These are phyloP conservation scores for Melocanna baccifera DNA, from an alignment of 176 grass and related monocot genomes.

Conservation along the genomic window DNA sequence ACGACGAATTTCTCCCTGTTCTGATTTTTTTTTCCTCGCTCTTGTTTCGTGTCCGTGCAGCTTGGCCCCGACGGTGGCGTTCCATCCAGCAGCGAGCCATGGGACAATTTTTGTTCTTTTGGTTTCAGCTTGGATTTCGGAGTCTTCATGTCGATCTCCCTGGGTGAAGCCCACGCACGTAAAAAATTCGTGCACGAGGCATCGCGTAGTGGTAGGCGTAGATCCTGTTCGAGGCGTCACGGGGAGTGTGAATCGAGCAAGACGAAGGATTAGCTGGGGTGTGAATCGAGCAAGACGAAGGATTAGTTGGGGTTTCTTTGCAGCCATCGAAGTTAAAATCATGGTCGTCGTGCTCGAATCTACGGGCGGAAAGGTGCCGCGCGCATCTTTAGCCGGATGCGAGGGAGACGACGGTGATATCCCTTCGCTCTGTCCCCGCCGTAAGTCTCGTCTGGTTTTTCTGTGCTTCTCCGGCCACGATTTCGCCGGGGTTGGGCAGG, in stretches of 20 bases:
- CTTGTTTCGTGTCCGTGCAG: not conserved
- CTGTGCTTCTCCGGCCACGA: not conserved
- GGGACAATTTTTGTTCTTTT: not conserved
- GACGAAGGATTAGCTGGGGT: not conserved
- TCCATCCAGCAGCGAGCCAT: not conserved
- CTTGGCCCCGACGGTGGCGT: not conserved
- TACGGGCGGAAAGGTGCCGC: not conserved
- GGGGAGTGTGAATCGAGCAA: not conserved
- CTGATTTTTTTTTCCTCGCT: not conserved
- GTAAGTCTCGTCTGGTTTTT: not conserved
- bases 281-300: too few relatives aligned
- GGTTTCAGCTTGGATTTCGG: slow-evolving; percentile 21
- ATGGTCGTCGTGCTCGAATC: slow-evolving; percentile 15
- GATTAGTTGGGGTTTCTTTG: not conserved
- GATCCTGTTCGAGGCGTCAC: not conserved
- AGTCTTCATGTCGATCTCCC: not conserved
- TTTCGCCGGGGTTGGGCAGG: slow-evolving; percentile 10
- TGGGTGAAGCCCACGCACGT: not conserved
- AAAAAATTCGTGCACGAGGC: slow-evolving; percentile 16
- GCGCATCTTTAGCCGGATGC: not conserved
- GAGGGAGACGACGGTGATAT: not conserved
- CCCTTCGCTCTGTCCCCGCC: not conserved
- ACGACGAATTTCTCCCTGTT: not conserved
- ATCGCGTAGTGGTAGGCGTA: not conserved
- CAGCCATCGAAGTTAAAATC: not conserved